Evolutionary conservation across 2,329 filamentous ascomycete genomes (phyloP), one percentile per base, ranked within the genome.

Genomic region (Colletotrichum tabaci): DNA sequence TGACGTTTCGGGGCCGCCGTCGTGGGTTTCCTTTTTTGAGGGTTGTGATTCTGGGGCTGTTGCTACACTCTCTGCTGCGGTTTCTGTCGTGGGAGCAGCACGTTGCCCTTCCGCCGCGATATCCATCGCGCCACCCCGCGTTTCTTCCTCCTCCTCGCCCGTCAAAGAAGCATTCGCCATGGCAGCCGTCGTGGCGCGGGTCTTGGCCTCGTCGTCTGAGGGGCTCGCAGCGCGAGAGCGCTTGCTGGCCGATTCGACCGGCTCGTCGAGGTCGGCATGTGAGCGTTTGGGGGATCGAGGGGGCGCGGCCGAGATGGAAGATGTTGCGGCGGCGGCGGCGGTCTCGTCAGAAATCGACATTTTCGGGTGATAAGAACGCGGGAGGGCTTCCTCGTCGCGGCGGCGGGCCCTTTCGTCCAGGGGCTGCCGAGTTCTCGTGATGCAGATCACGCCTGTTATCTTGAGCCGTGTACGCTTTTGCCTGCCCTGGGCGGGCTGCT

Each of bases 251-350:
- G 46, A 18, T 53, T 53, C 58, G n/a, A 35, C 7, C 38, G 16
- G 26, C 42, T 64, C 40, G 46, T 67, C 69, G 42, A 55, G n/a
- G 23, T 60, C 69, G 16, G 57, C 40, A n/a, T 58, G 46, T 7
- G 53, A 21, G 65, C 69, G 69, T 47, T 71, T 71, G 26, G 69
- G 65, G 30, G 69, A 71, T 12, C 52, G 46, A n/a, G 58, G 46
- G n/a, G 21, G 4, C 10, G 13, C 9, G 4, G 16, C 21, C 2
- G 30, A 40, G n/a, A 9, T 7, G 4, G 30, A 16, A 3, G 21
- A 10, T 10, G 21, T 13, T 26, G 44, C 8, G 3, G 42, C 16
- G 40, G 16, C 23, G 42, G 15, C 21, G 15, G 56, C 35, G n/a
- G 8, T 10, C 23, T 55, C 23, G 49, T 44, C 23, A 13, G 38